Base-by-base conservation (phyloP, 2,329 filamentous ascomycete species). In the Xylariaceae sp. region DNA sequence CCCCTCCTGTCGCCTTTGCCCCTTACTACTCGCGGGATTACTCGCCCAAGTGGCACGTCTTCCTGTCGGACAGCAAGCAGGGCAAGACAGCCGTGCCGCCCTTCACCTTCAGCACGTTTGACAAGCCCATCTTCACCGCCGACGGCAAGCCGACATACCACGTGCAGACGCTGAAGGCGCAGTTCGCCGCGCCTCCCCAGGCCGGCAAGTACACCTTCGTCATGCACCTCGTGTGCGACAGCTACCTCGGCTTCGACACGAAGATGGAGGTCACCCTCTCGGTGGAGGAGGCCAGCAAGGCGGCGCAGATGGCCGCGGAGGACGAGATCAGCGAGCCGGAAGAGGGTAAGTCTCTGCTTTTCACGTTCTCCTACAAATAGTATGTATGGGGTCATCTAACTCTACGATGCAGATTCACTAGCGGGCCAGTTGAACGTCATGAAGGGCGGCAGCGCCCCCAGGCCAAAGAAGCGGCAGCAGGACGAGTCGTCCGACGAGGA, bases 251-350 rank as follows among this genome's bases (percentile, higher is more conserved):
- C 29, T 87, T 95, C 46, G 93, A 98, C 57, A 83, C 82, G 31
- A 92, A 88, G 70, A 77, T 86, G 70, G 87, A 95, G 53, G 86
- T 94, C 18, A 88, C 84, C 2, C 71, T 98, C 33, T 75, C 83
- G 18, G 87, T 98, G 7, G 88, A 94, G 52, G 89, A 96, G 50
- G 80, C 85, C 21, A 83, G 77, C 60, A 92, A 90, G 64, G 89
- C 86, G 5, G 81, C 76, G 14, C 75, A 82, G 46, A 80, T 94
- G 54, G 75, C 77, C 33, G 83, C 80, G 30, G 88, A 95, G 47
- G 92, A 94, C 51, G 92, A 98, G 38, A 98, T 98, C 46, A 94
- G 86, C 56, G 92, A 98, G 59, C 92, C 93, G 22, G 92, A 96
- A 44, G 92, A 98, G 70, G 92, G 92, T 94, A 72, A 68, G 80